Conservation (phyloP, 352 stramenopile species). For the Pelagophyceae sp. region DNA sequence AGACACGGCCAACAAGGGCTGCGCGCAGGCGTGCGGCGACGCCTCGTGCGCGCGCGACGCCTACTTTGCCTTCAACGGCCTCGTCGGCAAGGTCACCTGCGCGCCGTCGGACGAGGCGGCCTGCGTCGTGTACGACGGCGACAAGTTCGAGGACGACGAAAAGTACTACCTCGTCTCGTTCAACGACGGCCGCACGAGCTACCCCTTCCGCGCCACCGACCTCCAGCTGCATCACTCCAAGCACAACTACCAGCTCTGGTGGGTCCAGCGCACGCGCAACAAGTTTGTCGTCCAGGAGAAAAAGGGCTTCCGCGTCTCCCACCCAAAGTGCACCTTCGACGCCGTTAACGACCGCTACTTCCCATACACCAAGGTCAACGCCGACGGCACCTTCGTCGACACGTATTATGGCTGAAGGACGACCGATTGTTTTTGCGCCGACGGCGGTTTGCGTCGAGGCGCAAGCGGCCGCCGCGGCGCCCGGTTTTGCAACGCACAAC, state of each 20-base stretch:
- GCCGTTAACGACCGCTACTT: slow-evolving; percentile 48
- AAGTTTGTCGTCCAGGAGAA: slow-evolving; percentile 49
- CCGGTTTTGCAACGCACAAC: too few species aligned
- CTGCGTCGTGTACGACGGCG: slow-evolving; percentile 26
- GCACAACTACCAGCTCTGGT: slow-evolving; percentile 50
- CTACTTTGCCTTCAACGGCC: slow-evolving; percentile 34
- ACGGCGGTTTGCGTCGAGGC: too few species aligned
- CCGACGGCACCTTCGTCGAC: slow-evolving; percentile 29
- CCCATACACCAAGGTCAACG: slow-evolving; percentile 43
- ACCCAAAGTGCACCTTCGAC: slow-evolving; percentile 50
- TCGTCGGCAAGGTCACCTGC: slow-evolving; percentile 25
- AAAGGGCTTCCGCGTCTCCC: slow-evolving; percentile 46
- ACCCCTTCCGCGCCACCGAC: slow-evolving; percentile 42
- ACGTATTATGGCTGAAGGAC: slow-evolving; percentile 8
- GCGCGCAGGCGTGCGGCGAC: background rate
- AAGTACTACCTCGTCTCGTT: slow-evolving; percentile 44
- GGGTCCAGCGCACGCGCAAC: slow-evolving; percentile 43
- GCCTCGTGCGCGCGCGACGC: slow-evolving; percentile 5
- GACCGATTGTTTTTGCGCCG: background rate
- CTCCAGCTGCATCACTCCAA: slow-evolving; percentile 40
- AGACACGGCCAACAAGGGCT: background rate
- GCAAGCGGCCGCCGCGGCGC: too few species aligned
- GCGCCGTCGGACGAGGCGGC: slow-evolving; percentile 5
- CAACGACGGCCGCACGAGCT: slow-evolving; percentile 44
- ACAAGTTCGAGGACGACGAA: slow-evolving; percentile 30